Base-by-base conservation (phyloP, 208 protist species). In the Acanthamoeba sp. region DNA sequence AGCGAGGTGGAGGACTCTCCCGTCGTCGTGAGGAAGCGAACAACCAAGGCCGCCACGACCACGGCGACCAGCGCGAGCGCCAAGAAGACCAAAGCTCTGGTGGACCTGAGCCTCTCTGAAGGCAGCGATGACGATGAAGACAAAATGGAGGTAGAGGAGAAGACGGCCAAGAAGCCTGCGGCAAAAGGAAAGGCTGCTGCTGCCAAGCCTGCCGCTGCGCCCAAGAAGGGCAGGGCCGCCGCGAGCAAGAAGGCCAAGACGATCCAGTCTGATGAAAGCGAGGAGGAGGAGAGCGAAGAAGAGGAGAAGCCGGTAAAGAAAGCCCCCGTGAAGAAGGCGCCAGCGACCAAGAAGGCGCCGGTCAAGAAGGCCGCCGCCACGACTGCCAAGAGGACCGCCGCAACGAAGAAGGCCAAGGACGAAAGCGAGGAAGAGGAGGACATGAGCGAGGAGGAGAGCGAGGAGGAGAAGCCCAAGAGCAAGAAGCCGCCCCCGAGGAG, bases 1-100 rank as follows among this genome's bases (percentile, higher is more conserved):
- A 76, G 62, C 29, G 85, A 91, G 38, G 27, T 32, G 36, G 85
- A 91, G 22, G 85, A 91, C 14, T 91, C 85, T 4, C 85, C 85
- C n/a, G 57, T 91, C 18, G 55, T 89, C 9, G 55, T 89, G 32
- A 59, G 24, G 48, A 89, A 32, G 55, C 59, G 48, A 22, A 18
- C 55, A 10, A 20, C 27, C 52, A 73, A 40, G n/a, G 62, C 9
- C 34, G 57, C 48, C 4, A 29, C 48, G 36, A 73, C 57, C 42
- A 59, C 78, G 18, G 29, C 38, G 0, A n/a, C 78, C 9, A 87
- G 1, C 18, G 7, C 78, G 18, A 38, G 0, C 29, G 0, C 7
- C 42, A 84, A 4, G 76, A 87, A 87, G 78, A 50, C 45, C 16
- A 87, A 87, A 27, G n/a, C 38, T 10, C 78, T 87, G 14, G 29